A percentile compares a stretch with the other conserved stretches of the same genome.
Evolutionary conservation across 345 rosid species (phyloP).

Genomic region (Combretum micranthum): DNA sequence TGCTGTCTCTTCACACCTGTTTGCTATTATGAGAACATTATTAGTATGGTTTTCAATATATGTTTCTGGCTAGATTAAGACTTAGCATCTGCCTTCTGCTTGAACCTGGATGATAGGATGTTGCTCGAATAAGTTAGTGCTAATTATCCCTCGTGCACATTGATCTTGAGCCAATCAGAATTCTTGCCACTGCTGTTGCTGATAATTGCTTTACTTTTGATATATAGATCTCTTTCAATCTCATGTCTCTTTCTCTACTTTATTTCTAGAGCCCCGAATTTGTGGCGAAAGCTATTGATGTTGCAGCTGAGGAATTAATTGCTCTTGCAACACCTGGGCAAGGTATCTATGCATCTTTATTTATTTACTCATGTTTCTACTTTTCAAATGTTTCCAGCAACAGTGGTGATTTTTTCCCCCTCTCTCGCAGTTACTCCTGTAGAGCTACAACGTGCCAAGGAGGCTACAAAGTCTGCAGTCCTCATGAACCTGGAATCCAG

Average conservation of each 20-base stretch:
- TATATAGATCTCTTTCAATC: background rate
- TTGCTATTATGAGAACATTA: too few relatives aligned
- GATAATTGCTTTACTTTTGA: background rate
- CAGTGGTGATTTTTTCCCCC: background rate
- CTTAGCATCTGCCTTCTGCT: too few relatives aligned
- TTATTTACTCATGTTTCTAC: slow-evolving; percentile 1
- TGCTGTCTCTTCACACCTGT: too few relatives aligned
- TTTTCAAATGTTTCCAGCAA: background rate
- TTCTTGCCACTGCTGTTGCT: background rate
- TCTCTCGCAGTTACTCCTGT: slow-evolving; percentile 42
- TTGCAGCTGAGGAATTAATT: slow-evolving; percentile 58
- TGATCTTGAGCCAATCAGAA: too few relatives aligned
- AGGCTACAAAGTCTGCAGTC: slow-evolving; percentile 85
- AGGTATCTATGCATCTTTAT: slow-evolving; percentile 27
- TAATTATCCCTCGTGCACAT: too few relatives aligned
- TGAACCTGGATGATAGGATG: too few relatives aligned
- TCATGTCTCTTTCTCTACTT: background rate
- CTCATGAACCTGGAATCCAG: slow-evolving; percentile 86
- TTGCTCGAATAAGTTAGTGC: too few relatives aligned
- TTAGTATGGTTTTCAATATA: too few relatives aligned
- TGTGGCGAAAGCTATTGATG: slow-evolving; percentile 50
- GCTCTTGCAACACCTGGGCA: slow-evolving; percentile 59
- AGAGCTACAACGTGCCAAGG: slow-evolving; percentile 73
- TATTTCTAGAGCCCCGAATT: slow-evolving; percentile 50
- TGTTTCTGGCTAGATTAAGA: too few relatives aligned